A percentile compares a stretch with the other conserved stretches of the same genome.
Evolutionary conservation across 805 yeast species (phyloP).

Genomic region (Candida patagonica): DNA sequence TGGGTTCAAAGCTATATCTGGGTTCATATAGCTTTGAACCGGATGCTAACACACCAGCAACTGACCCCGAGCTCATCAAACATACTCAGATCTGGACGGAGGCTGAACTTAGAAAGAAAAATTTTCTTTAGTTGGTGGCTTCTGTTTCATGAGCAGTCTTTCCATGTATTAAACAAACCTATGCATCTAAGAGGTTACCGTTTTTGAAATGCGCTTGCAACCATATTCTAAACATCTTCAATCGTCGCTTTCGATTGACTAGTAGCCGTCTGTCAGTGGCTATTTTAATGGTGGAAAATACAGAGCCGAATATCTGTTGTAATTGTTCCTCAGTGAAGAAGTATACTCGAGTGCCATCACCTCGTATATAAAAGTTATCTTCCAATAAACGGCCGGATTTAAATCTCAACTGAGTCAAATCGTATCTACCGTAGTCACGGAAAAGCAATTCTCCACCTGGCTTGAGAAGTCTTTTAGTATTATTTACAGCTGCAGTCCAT

Average conservation of each 20-base stretch:
- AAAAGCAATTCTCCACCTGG: constrained; percentile 89
- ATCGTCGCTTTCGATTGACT: constrained; percentile 83
- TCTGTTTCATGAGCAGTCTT: no score
- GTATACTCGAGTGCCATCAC: constrained; percentile 96
- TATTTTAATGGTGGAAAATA: constrained; percentile 61
- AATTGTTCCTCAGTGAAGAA: constrained; percentile 94
- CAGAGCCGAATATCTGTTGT: constrained; percentile 55
- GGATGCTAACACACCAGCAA: constrained; percentile 57
- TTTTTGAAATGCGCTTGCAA: constrained; percentile 77
- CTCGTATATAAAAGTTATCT: constrained; percentile 91
- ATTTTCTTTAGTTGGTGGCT: background rate
- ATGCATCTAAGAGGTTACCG: constrained; percentile 11
- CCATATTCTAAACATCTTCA: constrained; percentile 97
- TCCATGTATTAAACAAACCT: no score
- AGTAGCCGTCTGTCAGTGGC: constrained; percentile 86
- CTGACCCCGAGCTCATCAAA: constrained; percentile 50
- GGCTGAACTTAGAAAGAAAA: constrained; percentile 32
- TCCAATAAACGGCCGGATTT: constrained; percentile 79
- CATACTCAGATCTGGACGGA: constrained; percentile 77
- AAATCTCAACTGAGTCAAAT: constrained; percentile 88
- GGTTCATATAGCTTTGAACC: no score
- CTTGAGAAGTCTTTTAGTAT: constrained; percentile 62
- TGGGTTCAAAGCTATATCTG: constrained; percentile 41
- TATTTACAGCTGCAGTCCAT: constrained; percentile 74
- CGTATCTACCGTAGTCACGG: constrained; percentile 93